Evolutionary conservation across 2,329 filamentous ascomycete genomes (phyloP), one percentile per base, ranked within the genome.

Genomic region (Sporothrix protearum): DNA sequence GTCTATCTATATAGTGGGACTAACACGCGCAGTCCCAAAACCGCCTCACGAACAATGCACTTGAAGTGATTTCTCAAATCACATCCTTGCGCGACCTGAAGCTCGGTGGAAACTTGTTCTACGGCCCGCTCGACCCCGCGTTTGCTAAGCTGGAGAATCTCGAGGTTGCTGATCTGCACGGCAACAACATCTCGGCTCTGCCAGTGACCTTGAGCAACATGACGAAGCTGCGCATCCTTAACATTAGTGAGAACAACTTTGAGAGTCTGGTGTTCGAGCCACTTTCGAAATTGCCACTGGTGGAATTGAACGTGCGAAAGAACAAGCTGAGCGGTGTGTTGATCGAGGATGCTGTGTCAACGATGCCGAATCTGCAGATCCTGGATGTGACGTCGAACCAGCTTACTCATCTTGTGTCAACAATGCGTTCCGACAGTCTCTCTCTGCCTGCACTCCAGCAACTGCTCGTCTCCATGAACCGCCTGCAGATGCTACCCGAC

Each of bases 321-420:
- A 98, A 98, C 80, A 90, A 89, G 72, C 84, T 98, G 1, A 84
- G 85, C 14, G 93, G 92, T 1, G 87, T 87, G 0, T 82, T 98
- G 51, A 91, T 97, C 47, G 85, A 88, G 3, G 84, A 86, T 5
- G 83, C 84, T 0, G 85, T 92, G 0, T 82, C 85, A 9, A 80
- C 83, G 1, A 82, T 94, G 28, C 81, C 87, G 0, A 85, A 86
- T 12, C 82, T 99, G 36, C 92, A 96, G 77, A 87, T 85, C 6
- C 82, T 99, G 22, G 92, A 97, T 75, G 85, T 96, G 8, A 91
- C 92, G 0, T 87, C 87, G 63, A 98, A 98, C 77, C 87, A 90
- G 39, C 81, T 98, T 16, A 84, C 83, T 16, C 83, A 87, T 78
- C 73, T 90, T 30, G 81, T 84, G 1, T 79, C 84, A 0, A 74